Percentiles rank a stretch among this genome's conserved stretches.
Evolutionary conservation across 176 grass and related monocot genomes (phyloP).

Genomic region (Oryza longistaminata): DNA sequence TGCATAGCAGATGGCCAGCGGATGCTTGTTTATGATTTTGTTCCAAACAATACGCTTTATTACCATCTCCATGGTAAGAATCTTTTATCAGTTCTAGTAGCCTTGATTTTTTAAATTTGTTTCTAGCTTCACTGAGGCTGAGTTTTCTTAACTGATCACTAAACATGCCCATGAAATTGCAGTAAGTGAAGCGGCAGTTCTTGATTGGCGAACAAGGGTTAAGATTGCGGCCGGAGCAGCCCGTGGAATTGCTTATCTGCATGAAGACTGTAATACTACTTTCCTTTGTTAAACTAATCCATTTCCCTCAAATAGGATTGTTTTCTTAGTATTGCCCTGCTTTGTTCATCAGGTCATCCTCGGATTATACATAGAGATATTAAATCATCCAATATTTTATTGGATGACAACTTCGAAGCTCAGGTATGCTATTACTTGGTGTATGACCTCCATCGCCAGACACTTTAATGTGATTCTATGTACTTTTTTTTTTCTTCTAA

Average conservation of each 20-base stretch:
- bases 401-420: slow-evolving; percentile 96
- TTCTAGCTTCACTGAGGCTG: not conserved
- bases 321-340: slow-evolving; percentile 39
- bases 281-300: slow-evolving; percentile 8
- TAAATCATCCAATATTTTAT: slow-evolving; percentile 99
- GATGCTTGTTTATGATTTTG: slow-evolving; percentile 87
- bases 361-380: slow-evolving; percentile 99
- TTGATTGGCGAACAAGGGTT: slow-evolving; percentile 88
- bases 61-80: slow-evolving; percentile 77
- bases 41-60: slow-evolving; percentile 80
- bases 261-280: slow-evolving; percentile 87
- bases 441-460: not conserved
- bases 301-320: slow-evolving; percentile 7
- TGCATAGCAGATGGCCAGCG: slow-evolving; percentile 58
- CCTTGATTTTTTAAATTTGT: not conserved
- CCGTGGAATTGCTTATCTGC: slow-evolving; percentile 94
- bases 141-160: slow-evolving; percentile 22
- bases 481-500: slow-evolving; percentile 5
- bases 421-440: slow-evolving; percentile 58
- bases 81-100: not conserved
- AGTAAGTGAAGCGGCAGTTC: slow-evolving; percentile 58
- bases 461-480: slow-evolving; percentile 15
- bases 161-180: slow-evolving; percentile 46
- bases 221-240: slow-evolving; percentile 96
- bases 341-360: slow-evolving; percentile 80